A percentile compares a stretch with the other conserved stretches of the same genome.
Conservation (phyloP, 1,284 basidiomycete species). For the Mrakiaceae sp. region DNA sequence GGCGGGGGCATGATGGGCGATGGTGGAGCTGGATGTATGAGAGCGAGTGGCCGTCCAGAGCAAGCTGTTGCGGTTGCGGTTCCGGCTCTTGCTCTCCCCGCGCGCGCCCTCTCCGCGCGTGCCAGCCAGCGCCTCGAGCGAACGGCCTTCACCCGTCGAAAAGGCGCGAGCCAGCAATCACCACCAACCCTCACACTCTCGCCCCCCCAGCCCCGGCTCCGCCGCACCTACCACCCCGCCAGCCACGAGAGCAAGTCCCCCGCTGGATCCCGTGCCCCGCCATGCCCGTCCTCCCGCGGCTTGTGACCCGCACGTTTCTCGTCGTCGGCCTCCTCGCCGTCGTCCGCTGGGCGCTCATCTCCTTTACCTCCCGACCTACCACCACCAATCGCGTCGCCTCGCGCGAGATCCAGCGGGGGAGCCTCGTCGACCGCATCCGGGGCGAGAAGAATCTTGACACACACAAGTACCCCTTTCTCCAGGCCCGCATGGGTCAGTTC, state of each 20-base stretch:
- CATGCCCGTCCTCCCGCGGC: neutral
- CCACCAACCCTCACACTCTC: neutral
- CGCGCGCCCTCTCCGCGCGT: neutral
- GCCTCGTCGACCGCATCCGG: conserved; percentile 75
- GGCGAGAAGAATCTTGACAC: conserved; percentile 76
- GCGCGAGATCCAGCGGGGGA: conserved; percentile 55
- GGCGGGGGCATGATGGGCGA: neutral
- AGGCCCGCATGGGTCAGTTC: conserved; percentile 45
- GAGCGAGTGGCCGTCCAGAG: neutral
- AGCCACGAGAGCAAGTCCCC: neutral
- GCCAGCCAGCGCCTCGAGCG: no score
- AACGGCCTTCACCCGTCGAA: no score
- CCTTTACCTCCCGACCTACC: neutral
- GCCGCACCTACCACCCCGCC: no score
- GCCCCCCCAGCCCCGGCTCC: neutral
- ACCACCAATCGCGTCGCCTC: neutral
- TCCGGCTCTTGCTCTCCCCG: no score
- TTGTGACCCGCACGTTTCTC: neutral
- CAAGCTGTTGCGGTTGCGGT: no score
- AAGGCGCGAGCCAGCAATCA: no score
- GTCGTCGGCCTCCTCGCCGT: neutral
- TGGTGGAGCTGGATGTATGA: neutral
- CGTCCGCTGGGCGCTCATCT: neutral
- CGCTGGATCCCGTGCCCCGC: neutral
- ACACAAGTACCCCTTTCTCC: conserved; percentile 72